Base-by-base conservation (phyloP, 352 stramenopile species). In the Globisporangium nodosum region DNA sequence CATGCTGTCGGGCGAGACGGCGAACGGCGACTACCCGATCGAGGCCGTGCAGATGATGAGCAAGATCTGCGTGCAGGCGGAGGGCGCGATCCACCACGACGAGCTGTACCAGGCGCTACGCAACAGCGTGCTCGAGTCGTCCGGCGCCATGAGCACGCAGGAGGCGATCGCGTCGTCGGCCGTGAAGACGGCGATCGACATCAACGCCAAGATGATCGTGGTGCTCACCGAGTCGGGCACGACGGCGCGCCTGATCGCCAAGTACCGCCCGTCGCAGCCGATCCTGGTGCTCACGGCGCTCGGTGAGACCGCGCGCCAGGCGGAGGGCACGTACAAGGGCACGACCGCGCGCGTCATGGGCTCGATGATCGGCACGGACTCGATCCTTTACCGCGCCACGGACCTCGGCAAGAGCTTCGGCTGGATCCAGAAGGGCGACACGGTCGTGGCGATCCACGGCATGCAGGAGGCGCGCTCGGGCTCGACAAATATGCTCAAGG, bases 1-100 rank as follows among this genome's bases (percentile, higher is more conserved):
- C 53, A 99, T 99, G 97, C 90, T 99, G 48, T 99, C 92, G 49
- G 97, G 96, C 37, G 97, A 99, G 81, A 99, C 96, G 15, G 97
- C 97, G 21, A 98, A 98, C 63, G 97, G 97, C 49, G 87, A 98
- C 46, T 98, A 99, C 79, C 96, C 97, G 13, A 66, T 89, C 5
- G 81, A 97, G 47, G 94, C 97, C 45, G 96, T 99, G 35, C 65
- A 83, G 52, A 99, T 99, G 77, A 98, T 98, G 93, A 81, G 82
- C 54, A 90, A 88, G 63, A 97, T 96, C 51, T 97, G 88, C 59
- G 68, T 89, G 24, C 88, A 98, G 66, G 92, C 92, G 16, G 94
- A 98, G 68, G 71, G 67, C 43, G 79, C 83, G 27, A 87, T 97
- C 60, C 92, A 98, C 74, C 92, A 97, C 76, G 85, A 97, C 64